A percentile compares a stretch with the other conserved stretches of the same genome.
Conservation (phyloP, 2,329 filamentous ascomycete genomes). For the Colletotrichum sp. region DNA sequence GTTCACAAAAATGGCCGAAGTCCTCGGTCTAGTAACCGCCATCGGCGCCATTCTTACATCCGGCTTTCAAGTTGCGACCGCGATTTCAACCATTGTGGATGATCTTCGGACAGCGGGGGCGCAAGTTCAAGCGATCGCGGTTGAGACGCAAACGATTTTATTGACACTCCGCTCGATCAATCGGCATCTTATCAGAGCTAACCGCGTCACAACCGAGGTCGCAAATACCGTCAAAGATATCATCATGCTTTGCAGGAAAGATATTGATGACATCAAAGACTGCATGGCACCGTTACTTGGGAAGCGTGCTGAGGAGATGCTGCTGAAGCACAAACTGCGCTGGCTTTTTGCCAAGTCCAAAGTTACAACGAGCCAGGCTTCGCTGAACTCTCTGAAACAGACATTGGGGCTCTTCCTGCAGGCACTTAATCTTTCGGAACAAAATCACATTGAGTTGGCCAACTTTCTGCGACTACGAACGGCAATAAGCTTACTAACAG, state of each 20-base stretch:
- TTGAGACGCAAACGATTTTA: neutral
- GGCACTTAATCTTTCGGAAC: neutral
- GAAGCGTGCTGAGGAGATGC: neutral
- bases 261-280: neutral
- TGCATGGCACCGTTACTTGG: neutral
- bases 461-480: fast-evolving
- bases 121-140: neutral
- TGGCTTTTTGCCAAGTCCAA: neutral
- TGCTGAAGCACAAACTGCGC: neutral
- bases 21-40: neutral
- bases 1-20: neutral
- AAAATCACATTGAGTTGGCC: neutral
- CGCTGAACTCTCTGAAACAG: neutral
- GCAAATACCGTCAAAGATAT: neutral
- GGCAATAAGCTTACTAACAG: neutral
- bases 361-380: neutral
- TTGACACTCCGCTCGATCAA: neutral
- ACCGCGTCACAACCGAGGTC: neutral
- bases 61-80: neutral
- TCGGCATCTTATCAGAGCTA: fast-evolving
- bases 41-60: neutral
- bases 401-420: neutral
- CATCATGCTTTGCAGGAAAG: neutral
- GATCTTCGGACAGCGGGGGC: neutral
- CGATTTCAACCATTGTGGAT: neutral